Percentiles rank a stretch among this genome's conserved stretches.
Conservation (phyloP, 345 rosid species). For the Gossypium thurberi region DNA sequence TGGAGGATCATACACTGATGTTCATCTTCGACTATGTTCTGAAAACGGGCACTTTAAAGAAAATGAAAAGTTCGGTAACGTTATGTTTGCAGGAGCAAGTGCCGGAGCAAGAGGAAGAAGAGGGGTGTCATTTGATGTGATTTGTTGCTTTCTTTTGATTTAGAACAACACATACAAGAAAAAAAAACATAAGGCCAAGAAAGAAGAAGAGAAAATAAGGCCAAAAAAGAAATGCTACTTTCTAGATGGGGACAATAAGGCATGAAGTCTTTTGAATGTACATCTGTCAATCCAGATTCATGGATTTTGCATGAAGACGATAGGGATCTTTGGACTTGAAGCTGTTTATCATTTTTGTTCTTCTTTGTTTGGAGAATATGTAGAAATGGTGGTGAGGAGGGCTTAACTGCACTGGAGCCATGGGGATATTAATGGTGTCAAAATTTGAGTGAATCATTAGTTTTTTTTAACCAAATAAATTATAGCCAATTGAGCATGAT, state of each 20-base stretch:
- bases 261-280: background rate
- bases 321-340: background rate
- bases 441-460: too few species aligned
- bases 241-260: background rate
- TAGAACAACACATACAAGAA: background rate
- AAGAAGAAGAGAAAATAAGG: background rate
- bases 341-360: background rate
- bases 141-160: background rate
- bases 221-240: background rate
- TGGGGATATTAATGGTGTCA: too few species aligned
- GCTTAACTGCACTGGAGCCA: too few species aligned
- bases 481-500: too few species aligned
- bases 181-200: background rate
- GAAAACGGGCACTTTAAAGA: background rate
- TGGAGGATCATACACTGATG: too few species aligned
- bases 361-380: background rate
- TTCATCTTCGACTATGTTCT: background rate
- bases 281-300: background rate
- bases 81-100: background rate
- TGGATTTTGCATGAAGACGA: background rate
- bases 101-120: background rate
- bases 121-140: conserved; percentile 1
- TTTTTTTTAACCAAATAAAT: too few species aligned
- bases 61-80: background rate
- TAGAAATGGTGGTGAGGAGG: background rate